Percentiles rank a stretch among this genome's conserved stretches.
These are phyloP conservation scores for Tylopilus sp. DNA, from an alignment of 768 basidiomycete species.

Conservation along the genomic window DNA sequence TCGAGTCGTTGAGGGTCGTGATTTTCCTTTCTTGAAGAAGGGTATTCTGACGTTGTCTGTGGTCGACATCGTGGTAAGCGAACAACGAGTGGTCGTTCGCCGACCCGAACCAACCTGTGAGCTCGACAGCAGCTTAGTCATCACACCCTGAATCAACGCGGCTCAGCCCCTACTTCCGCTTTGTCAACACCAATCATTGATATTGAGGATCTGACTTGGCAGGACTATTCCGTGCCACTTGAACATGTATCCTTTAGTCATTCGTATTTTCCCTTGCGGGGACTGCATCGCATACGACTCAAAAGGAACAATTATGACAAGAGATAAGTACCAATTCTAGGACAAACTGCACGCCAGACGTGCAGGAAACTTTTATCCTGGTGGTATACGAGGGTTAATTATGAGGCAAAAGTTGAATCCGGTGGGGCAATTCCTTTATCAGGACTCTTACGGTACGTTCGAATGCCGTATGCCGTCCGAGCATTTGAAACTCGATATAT, in stretches of 20 bases:
- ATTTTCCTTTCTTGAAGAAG: slow-evolving; percentile 86
- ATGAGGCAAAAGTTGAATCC: background rate
- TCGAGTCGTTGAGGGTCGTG: slow-evolving; percentile 71
- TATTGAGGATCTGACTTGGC: too few relatives aligned
- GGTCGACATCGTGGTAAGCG: slow-evolving; percentile 30
- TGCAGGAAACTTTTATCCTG: too few relatives aligned
- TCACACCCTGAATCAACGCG: slow-evolving; percentile 5
- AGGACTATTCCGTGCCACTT: too few relatives aligned
- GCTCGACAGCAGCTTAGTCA: slow-evolving; percentile 30
- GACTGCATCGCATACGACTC: too few relatives aligned
- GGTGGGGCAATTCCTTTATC: slow-evolving; percentile 5
- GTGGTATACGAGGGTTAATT: too few relatives aligned
- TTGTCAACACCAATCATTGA: slow-evolving; percentile 7
- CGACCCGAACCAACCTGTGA: background rate
- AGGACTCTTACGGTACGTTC: slow-evolving; percentile 2
- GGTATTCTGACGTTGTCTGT: slow-evolving; percentile 54
- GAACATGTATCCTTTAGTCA: too few relatives aligned
- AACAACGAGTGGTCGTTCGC: background rate
- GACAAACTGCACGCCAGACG: too few relatives aligned
- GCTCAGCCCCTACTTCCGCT: too few relatives aligned
- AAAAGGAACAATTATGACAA: too few relatives aligned
- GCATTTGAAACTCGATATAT: background rate
- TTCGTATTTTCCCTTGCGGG: too few relatives aligned
- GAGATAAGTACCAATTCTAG: too few relatives aligned
- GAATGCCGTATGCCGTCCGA: slow-evolving; percentile 9